Evolutionary conservation across 1,139 yeast genomes (phyloP).

Genomic region (Geotrichum citri-aurantii): DNA sequence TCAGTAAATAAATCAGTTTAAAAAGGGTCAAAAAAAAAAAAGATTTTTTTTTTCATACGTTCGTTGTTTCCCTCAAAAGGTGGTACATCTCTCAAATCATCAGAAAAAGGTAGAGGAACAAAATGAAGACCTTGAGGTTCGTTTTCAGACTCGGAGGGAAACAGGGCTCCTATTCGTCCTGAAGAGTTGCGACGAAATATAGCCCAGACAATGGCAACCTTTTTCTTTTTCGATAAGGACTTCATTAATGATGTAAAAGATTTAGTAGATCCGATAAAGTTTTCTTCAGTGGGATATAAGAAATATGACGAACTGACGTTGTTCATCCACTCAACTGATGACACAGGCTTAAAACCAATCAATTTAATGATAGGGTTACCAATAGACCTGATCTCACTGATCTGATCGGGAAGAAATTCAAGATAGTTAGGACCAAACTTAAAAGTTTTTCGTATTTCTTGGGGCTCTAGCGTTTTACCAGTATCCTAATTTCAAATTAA

Average conservation of each 20-base stretch:
- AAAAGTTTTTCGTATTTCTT: conserved; percentile 38
- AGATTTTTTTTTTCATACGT: conserved; percentile 2
- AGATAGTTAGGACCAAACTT: conserved; percentile 45
- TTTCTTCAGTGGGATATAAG: conserved; percentile 53
- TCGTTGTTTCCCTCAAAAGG: not conserved
- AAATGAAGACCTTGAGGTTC: conserved; percentile 35
- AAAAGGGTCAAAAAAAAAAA: not conserved
- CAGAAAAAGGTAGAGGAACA: conserved; percentile 38
- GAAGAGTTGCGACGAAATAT: conserved; percentile 48
- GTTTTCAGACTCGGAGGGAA: conserved; percentile 42
- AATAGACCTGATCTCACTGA: conserved; percentile 35
- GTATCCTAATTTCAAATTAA: conserved; percentile 27
- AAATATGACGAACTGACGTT: conserved; percentile 53
- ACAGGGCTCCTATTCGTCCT: conserved; percentile 56
- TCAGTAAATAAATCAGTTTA: not conserved
- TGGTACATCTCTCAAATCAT: conserved; percentile 36
- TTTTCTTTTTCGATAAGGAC: conserved; percentile 46
- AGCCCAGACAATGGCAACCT: conserved; percentile 72
- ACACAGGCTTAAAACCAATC: conserved; percentile 57
- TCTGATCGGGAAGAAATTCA: conserved; percentile 38
- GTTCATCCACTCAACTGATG: conserved; percentile 37
- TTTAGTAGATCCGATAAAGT: conserved; percentile 54
- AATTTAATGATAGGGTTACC: conserved; percentile 47
- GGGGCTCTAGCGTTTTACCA: conserved; percentile 42
- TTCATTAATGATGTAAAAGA: conserved; percentile 67